phyloP scores from a whole-genome alignment of 108 stramenopile genomes.

The Thalassiosira profunda region DNA sequence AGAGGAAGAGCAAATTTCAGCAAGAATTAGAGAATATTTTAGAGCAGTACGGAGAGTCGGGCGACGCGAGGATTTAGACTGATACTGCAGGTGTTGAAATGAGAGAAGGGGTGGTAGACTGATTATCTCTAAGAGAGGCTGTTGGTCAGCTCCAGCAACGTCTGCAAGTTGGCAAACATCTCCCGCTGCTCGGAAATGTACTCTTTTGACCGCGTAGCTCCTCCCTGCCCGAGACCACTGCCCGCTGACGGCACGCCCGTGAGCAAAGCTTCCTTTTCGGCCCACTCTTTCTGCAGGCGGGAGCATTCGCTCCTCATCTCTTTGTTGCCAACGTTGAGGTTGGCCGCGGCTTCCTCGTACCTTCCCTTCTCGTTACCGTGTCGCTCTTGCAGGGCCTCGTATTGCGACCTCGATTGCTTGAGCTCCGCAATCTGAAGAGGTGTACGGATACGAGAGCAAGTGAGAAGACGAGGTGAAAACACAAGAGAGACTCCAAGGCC shows the following conservation, averaged over 20 bases:
- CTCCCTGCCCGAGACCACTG: constrained; percentile 21
- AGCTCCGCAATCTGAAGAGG: constrained; percentile 54
- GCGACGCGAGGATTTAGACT: background rate
- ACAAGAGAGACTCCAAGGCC: background rate
- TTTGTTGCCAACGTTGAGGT: constrained; percentile 54
- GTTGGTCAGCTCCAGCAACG: too few relatives aligned
- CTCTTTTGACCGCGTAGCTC: too few relatives aligned
- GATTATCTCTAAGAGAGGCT: too few relatives aligned
- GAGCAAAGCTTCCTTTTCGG: constrained; percentile 50
- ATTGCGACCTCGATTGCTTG: constrained; percentile 46
- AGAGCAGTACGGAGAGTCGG: constrained; percentile 15
- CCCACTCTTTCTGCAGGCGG: constrained; percentile 44
- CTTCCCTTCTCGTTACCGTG: constrained; percentile 50
- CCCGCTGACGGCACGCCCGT: too few relatives aligned
- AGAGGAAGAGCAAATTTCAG: constrained; percentile 26
- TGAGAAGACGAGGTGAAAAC: constrained; percentile 1
- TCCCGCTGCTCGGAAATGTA: background rate
- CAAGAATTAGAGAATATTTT: constrained; percentile 23
- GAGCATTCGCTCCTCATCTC: constrained; percentile 64
- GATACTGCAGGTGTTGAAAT: too few relatives aligned
- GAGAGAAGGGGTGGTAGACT: too few relatives aligned
- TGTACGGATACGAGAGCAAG: background rate
- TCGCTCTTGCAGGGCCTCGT: constrained; percentile 48
- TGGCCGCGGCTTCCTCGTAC: constrained; percentile 62
- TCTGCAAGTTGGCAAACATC: too few relatives aligned